Evolutionary conservation across 257 asterid species (phyloP).

Genomic region (Solanum habrochaites): DNA sequence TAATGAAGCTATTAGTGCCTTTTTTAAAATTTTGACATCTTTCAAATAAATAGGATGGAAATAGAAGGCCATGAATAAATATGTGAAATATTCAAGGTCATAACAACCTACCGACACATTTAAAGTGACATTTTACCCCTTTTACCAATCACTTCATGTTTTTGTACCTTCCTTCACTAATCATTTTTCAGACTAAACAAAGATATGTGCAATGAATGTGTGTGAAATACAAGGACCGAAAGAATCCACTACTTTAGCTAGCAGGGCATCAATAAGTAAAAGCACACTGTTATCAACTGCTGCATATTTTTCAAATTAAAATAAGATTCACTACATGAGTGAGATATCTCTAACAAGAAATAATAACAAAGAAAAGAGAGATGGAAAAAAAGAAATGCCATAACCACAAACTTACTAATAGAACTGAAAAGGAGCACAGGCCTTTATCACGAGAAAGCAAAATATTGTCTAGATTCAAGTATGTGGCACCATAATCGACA

Average conservation of each 20-base stretch:
- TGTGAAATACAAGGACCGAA: neutral
- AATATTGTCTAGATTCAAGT: neutral
- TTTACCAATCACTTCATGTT: neutral
- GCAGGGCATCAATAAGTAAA: neutral
- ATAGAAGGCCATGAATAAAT: neutral
- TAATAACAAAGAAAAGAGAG: neutral
- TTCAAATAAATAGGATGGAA: neutral
- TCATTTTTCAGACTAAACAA: neutral
- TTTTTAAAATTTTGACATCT: neutral
- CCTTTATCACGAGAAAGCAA: neutral
- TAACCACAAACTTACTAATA: neutral
- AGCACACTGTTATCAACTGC: neutral
- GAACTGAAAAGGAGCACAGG: neutral
- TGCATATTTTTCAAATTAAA: neutral
- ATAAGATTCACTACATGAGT: neutral
- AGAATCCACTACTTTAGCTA: neutral
- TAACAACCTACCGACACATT: neutral
- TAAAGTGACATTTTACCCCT: neutral
- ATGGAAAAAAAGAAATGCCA: neutral
- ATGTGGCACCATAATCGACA: neutral
- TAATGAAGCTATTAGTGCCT: neutral
- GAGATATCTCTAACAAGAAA: neutral
- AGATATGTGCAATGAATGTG: neutral
- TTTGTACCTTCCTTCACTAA: neutral
- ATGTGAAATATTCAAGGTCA: neutral